A percentile compares a stretch with the other conserved stretches of the same genome.
phyloP scores from a whole-genome alignment of 2,329 filamentous ascomycete genomes.

The Aaosphaeria arxii region DNA sequence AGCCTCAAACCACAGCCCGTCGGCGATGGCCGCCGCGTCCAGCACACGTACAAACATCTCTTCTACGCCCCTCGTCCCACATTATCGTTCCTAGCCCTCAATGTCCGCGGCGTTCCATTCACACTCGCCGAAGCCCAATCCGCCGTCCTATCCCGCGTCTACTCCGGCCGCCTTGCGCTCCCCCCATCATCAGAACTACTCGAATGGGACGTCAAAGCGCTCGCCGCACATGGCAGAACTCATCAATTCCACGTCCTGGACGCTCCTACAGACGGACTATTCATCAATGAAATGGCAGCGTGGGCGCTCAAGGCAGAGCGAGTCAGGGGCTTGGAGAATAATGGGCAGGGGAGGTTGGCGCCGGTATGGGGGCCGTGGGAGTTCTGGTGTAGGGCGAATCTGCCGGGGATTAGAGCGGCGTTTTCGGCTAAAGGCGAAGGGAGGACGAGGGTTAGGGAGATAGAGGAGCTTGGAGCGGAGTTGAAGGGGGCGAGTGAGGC shows the following conservation, averaged over 20 bases:
- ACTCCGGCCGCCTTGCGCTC: conserved; percentile 66
- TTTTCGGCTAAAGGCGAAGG: conserved; percentile 65
- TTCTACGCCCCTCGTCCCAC: conserved; percentile 75
- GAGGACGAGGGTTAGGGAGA: conserved; percentile 55
- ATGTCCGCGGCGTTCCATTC: conserved; percentile 86
- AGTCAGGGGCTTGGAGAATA: conserved; percentile 40
- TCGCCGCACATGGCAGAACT: conserved; percentile 45
- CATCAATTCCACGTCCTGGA: conserved; percentile 54
- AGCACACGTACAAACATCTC: conserved; percentile 74
- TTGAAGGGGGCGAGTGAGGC: conserved; percentile 41
- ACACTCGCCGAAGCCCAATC: conserved; percentile 76
- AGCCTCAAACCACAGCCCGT: conserved; percentile 58
- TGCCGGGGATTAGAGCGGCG: conserved; percentile 66
- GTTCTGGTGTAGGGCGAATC: conserved; percentile 69
- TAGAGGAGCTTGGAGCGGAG: conserved; percentile 71
- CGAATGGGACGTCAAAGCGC: conserved; percentile 57
- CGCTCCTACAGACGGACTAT: conserved; percentile 63
- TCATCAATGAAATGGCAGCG: conserved; percentile 66
- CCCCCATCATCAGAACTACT: conserved; percentile 65
- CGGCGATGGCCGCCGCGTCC: conserved; percentile 66
- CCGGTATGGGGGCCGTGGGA: conserved; percentile 69
- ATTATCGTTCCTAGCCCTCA: conserved; percentile 71
- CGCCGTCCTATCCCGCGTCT: conserved; percentile 72
- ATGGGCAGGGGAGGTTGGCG: conserved; percentile 61
- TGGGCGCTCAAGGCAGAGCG: conserved; percentile 52